Evolutionary conservation across 768 basidiomycete species (phyloP), one percentile per base, ranked within the genome.

Genomic region (Hygrocybe punicea): DNA sequence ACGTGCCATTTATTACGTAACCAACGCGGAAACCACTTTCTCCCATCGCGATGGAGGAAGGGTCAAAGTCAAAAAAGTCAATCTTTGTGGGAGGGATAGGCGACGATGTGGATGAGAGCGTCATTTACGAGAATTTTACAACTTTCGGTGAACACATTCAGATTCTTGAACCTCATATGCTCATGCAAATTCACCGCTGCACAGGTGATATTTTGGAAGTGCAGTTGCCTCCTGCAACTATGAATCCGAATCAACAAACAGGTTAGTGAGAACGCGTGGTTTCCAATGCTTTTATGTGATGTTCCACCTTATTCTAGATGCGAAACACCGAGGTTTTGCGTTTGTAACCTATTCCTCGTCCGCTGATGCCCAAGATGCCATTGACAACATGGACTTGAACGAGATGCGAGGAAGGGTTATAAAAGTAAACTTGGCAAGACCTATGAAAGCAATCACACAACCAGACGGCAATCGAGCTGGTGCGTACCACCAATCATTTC

Each of bases 341-440:
- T 98, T 98, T 68, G 83, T 98, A 48, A 94, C 93, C 1, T 98
- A 84, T 69, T 74, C 84, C 10, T 87, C 86, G 6, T 68, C 89
- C 8, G 81, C 82, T 21, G 93, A 96, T 71, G 94, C 96, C 4
- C 89, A 91, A 67, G 95, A 98, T 69, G 96, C 96, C 25, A 96
- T 98, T 59, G 96, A 98, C 78, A 98, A 98, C 75, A 98, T 94
- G 91, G 94, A 98, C 72, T 76, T 95, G 72, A 97, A 96, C 66
- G 94, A 95, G 68, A 77, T 91, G 57, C 80, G 76, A 50, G 92
- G 86, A 50, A 83, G 82, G 58, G 86, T 89, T 51, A 73, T 91
- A 60, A 90, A 87, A 74, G 93, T 87, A 49, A 96, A 91, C 68
- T 71, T 94, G 39, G 94, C 95, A 8, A 81, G 89, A 45, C 91